Percentiles rank a stretch among this genome's conserved stretches.
These are phyloP conservation scores for Helenozyma rhizophorensis DNA, from an alignment of 805 yeast species.

Conservation along the genomic window DNA sequence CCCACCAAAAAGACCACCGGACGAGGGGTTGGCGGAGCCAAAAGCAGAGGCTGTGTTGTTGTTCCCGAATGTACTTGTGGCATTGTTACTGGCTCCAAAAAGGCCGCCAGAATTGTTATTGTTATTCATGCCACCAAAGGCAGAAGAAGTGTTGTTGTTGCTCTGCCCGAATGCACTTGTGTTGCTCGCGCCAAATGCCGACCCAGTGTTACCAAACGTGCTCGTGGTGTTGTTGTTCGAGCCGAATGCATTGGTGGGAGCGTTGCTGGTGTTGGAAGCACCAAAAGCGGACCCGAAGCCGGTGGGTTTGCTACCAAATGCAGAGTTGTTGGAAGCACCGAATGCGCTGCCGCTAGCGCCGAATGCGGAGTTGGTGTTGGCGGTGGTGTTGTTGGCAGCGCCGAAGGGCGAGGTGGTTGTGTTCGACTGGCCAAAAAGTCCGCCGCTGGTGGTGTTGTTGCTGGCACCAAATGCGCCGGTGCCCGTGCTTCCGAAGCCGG, in stretches of 20 bases:
- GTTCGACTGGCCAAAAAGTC: slow-evolving; percentile 13
- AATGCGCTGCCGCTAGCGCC: slow-evolving; percentile 7
- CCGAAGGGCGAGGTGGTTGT: slow-evolving; percentile 13
- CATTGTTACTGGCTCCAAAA: slow-evolving; percentile 3
- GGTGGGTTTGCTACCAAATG: slow-evolving; percentile 7
- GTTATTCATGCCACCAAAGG: slow-evolving; percentile 23
- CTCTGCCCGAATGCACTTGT: slow-evolving; percentile 11
- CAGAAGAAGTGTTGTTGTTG: slow-evolving; percentile 16
- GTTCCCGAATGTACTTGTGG: slow-evolving; percentile 5
- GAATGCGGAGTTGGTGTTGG: neutral
- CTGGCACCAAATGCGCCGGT: slow-evolving; percentile 19
- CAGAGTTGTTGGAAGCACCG: slow-evolving; percentile 7
- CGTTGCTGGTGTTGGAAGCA: slow-evolving; percentile 20
- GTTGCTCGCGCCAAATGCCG: slow-evolving; percentile 12
- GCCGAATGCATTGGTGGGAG: slow-evolving; percentile 13
- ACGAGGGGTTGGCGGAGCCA: slow-evolving; percentile 9
- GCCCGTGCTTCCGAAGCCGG: slow-evolving; percentile 13
- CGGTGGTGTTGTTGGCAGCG: slow-evolving; percentile 7
- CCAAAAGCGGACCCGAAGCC: slow-evolving; percentile 28
- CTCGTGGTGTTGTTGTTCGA: slow-evolving; percentile 27
- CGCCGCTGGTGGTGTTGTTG: slow-evolving; percentile 21
- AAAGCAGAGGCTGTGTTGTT: slow-evolving; percentile 10
- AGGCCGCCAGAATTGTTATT: slow-evolving; percentile 6
- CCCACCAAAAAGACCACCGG: slow-evolving; percentile 40
- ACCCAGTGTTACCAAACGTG: slow-evolving; percentile 19